phyloP scores from a whole-genome alignment of 2,329 filamentous ascomycete genomes.

The Colletotrichum graminicola region DNA sequence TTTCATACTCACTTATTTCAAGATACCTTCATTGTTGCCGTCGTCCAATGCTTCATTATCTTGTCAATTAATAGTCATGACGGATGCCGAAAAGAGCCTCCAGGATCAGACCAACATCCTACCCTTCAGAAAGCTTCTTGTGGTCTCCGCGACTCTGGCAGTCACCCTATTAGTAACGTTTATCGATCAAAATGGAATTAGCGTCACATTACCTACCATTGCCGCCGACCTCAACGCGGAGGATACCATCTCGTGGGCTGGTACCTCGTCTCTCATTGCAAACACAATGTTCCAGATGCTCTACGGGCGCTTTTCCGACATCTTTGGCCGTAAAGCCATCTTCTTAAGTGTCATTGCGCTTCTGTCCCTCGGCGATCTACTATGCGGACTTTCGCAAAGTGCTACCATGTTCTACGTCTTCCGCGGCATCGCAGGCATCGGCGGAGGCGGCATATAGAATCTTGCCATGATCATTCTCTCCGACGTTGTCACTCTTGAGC shows the following conservation, averaged over 20 bases:
- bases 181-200: slow-evolving; percentile 70
- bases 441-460: slow-evolving; percentile 70
- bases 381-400: slow-evolving; percentile 69
- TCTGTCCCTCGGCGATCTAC: slow-evolving; percentile 67
- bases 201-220: slow-evolving; percentile 63
- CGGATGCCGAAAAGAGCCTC: slow-evolving; percentile 54
- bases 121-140: slow-evolving; percentile 60
- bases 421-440: slow-evolving; percentile 71
- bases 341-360: slow-evolving; percentile 65
- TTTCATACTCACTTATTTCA: neutral
- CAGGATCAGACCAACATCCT: slow-evolving; percentile 71
- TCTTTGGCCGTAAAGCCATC: slow-evolving; percentile 71
- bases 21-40: neutral
- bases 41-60: neutral
- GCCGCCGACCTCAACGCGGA: slow-evolving; percentile 59
- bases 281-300: slow-evolving; percentile 74
- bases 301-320: slow-evolving; percentile 72
- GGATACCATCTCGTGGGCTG: slow-evolving; percentile 68
- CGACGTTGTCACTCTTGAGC: slow-evolving; percentile 69
- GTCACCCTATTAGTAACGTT: slow-evolving; percentile 66
- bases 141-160: slow-evolving; percentile 65
- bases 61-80: slow-evolving; percentile 10
- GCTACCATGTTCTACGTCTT: slow-evolving; percentile 72
- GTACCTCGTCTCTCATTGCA: slow-evolving; percentile 65
- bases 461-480: slow-evolving; percentile 72